Percentiles rank a stretch among this genome's conserved stretches.
Evolutionary conservation across 1,284 basidiomycete genomes (phyloP).

Genomic region (Ganoderma sinense): DNA sequence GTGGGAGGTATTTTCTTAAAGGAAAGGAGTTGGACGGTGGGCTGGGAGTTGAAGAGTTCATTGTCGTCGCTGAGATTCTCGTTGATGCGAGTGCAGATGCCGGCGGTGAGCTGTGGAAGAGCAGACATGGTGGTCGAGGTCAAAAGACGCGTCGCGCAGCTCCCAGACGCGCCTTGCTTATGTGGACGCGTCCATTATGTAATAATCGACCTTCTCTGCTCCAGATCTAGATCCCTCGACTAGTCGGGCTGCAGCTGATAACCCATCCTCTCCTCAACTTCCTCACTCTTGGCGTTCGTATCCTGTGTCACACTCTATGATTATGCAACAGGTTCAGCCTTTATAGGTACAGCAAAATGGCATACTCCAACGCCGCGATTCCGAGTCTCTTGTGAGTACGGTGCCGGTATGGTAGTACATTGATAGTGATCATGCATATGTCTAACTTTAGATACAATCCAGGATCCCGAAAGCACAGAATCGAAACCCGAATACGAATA

Average conservation of each 20-base stretch:
- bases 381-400: background rate
- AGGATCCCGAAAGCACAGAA: constrained; percentile 5
- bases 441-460: constrained; percentile 9
- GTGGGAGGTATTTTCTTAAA: constrained; percentile 77
- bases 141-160: constrained; percentile 30
- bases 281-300: background rate
- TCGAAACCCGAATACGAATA: background rate
- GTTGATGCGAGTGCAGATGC: constrained; percentile 61
- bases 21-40: constrained; percentile 83
- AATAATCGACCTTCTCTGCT: background rate
- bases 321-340: background rate
- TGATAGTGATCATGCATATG: background rate
- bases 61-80: constrained; percentile 56
- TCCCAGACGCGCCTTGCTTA: constrained; percentile 25
- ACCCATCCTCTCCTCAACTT: background rate
- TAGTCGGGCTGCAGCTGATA: too few species aligned
- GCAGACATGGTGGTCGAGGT: constrained; percentile 32
- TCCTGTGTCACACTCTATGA: background rate
- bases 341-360: background rate
- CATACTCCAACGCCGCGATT: background rate
- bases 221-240: too few species aligned
- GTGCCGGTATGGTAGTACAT: too few species aligned
- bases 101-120: constrained; percentile 57
- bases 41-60: constrained; percentile 60
- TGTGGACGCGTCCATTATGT: constrained; percentile 29